Percentiles rank a stretch among this genome's conserved stretches.
Conservation (phyloP, 495 filamentous ascomycete genomes). For the Lasiosphaeria hispida region DNA sequence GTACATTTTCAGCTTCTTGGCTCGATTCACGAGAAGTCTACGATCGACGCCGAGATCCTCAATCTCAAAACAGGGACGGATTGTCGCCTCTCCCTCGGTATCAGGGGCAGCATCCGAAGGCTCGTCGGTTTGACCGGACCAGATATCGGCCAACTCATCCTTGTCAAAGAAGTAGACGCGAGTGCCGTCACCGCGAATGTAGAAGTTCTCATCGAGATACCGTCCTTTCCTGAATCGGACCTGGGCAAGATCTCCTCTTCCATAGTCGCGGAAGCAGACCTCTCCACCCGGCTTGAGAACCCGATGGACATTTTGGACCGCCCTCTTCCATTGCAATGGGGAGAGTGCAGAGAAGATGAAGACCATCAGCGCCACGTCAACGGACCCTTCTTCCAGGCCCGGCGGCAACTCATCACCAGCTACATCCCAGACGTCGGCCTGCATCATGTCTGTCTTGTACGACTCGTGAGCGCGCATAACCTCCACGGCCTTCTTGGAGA, state of each 20-base stretch:
- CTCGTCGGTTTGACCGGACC: constrained; percentile 48
- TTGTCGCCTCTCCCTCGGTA: constrained; percentile 24
- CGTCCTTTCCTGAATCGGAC: constrained; percentile 93
- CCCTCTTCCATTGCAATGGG: constrained; percentile 78
- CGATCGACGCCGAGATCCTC: constrained; percentile 77
- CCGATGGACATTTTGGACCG: constrained; percentile 75
- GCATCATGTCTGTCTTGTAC: constrained; percentile 61
- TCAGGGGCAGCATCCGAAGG: constrained; percentile 12
- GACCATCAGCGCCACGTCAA: constrained; percentile 89
- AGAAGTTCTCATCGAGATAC: constrained; percentile 94
- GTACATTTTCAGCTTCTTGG: constrained; percentile 93
- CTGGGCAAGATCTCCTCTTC: constrained; percentile 90
- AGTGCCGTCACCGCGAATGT: constrained; percentile 91
- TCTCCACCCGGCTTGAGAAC: constrained; percentile 85
- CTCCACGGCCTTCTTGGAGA: constrained; percentile 84
- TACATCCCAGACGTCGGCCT: constrained; percentile 91
- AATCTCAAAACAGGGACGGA: constrained; percentile 58
- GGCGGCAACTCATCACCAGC: constrained; percentile 68
- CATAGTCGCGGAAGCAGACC: constrained; percentile 93
- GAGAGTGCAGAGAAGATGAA: constrained; percentile 95
- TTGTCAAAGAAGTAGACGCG: constrained; percentile 96
- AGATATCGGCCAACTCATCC: constrained; percentile 77
- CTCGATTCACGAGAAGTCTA: constrained; percentile 87
- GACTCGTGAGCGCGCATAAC: constrained; percentile 72
- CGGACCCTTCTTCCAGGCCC: constrained; percentile 66